Percentiles rank a stretch among this genome's conserved stretches.
These are phyloP conservation scores for Pseudogymnoascus sp. DNA, from an alignment of 2,329 filamentous ascomycete species.

Conservation along the genomic window DNA sequence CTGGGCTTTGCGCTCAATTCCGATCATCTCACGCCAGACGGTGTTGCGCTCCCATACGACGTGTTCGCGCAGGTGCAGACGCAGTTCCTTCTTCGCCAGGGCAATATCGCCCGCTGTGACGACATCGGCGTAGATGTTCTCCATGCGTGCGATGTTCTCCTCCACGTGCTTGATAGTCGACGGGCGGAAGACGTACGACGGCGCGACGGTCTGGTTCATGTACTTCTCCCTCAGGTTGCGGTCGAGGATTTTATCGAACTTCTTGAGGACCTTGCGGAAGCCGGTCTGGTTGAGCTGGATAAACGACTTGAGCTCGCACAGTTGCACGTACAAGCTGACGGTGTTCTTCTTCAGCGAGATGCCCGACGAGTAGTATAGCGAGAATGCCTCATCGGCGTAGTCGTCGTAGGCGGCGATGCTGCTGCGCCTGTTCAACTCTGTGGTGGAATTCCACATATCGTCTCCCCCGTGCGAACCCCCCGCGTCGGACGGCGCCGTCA, in stretches of 20 bases:
- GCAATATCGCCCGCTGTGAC: conserved; percentile 73
- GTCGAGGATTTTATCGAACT: conserved; percentile 94
- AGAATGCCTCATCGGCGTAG: conserved; percentile 65
- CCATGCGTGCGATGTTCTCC: conserved; percentile 64
- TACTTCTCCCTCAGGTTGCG: conserved; percentile 70
- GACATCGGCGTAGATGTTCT: conserved; percentile 70
- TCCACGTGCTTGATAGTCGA: conserved; percentile 64
- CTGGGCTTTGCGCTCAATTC: conserved; percentile 89
- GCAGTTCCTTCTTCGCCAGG: conserved; percentile 73
- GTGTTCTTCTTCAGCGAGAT: conserved; percentile 91
- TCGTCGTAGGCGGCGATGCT: conserved; percentile 63
- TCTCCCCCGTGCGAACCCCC: conserved; percentile 25
- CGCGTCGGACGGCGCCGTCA: conserved; percentile 21
- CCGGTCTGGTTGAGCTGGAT: conserved; percentile 94
- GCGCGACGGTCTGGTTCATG: conserved; percentile 63
- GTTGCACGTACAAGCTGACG: conserved; percentile 76
- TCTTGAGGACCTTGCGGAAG: conserved; percentile 93
- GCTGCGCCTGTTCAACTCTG: conserved; percentile 48
- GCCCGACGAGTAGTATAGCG: conserved; percentile 58
- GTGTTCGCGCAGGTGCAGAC: conserved; percentile 87
- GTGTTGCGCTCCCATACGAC: conserved; percentile 99
- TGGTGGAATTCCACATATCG: conserved; percentile 55
- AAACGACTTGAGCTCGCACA: conserved; percentile 94
- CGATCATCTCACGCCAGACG: conserved; percentile 98
- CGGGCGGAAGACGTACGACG: conserved; percentile 72